Conservation (phyloP, 169 alveolate genomes). For the Plasmodium falciparum region DNA sequence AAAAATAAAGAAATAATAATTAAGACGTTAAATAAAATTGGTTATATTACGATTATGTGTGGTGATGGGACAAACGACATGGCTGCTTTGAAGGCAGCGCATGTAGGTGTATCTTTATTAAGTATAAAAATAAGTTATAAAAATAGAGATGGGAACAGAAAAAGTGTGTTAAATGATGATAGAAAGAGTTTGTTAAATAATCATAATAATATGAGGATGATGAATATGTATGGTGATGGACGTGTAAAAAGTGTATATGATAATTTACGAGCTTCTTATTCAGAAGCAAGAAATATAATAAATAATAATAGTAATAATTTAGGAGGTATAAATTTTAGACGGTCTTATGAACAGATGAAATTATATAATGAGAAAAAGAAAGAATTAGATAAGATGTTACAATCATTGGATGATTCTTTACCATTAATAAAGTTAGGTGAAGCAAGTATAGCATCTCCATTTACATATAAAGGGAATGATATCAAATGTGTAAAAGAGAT, state of each 20-base stretch:
- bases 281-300: neutral
- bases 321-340: too few relatives aligned
- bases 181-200: neutral
- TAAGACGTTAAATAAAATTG: constrained; percentile 87
- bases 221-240: constrained; percentile 19
- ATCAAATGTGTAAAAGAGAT: constrained; percentile 94
- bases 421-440: constrained; percentile 94
- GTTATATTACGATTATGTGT: constrained; percentile 94
- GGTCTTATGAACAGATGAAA: constrained; percentile 43
- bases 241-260: constrained; percentile 76
- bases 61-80: constrained; percentile 99
- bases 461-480: constrained; percentile 94
- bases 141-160: constrained; percentile 62
- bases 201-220: neutral
- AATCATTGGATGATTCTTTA: constrained; percentile 86
- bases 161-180: constrained; percentile 30
- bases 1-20: constrained; percentile 92
- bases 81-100: constrained; percentile 98
- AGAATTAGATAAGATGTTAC: constrained; percentile 69
- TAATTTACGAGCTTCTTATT: constrained; percentile 39
- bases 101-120: constrained; percentile 97
- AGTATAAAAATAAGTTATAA: constrained; percentile 84
- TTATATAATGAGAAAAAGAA: constrained; percentile 54
- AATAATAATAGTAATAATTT: constrained; percentile 70
- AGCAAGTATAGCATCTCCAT: constrained; percentile 99